These are phyloP conservation scores for Thalassiosira mediterranea DNA, from an alignment of 352 stramenopile genomes.

Conservation along the genomic window DNA sequence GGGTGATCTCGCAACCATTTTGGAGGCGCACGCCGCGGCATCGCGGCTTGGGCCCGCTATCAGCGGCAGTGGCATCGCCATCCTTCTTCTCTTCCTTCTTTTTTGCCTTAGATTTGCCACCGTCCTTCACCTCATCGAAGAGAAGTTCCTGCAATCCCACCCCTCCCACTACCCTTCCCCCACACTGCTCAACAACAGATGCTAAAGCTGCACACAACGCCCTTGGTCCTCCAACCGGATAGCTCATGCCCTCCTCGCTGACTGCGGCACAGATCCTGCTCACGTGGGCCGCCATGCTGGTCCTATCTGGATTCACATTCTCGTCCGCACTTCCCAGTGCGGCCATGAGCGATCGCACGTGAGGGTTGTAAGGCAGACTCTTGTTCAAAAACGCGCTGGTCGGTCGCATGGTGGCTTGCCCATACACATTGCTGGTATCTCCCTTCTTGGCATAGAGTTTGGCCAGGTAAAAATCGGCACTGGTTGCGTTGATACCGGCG, in stretches of 20 bases:
- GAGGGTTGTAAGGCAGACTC: conserved; percentile 71
- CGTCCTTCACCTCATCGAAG: conserved; percentile 47
- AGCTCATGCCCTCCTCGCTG: conserved; percentile 75
- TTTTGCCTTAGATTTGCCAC: conserved; percentile 10
- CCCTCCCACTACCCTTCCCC: conserved; percentile 64
- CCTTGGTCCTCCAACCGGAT: conserved; percentile 78
- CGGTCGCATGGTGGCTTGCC: conserved; percentile 63
- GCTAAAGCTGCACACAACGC: conserved; percentile 75
- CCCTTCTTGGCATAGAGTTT: conserved; percentile 58
- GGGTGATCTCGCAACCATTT: conserved; percentile 63
- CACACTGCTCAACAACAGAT: conserved; percentile 75
- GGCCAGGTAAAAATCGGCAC: conserved; percentile 70
- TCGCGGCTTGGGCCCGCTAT: conserved; percentile 40
- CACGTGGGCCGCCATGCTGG: conserved; percentile 81
- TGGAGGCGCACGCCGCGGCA: conserved; percentile 69
- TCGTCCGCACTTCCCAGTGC: conserved; percentile 81
- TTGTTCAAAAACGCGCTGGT: conserved; percentile 72
- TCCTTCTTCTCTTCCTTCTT: conserved; percentile 32
- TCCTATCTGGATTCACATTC: conserved; percentile 72
- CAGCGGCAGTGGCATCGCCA: conserved; percentile 1
- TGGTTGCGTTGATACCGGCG: conserved; percentile 57
- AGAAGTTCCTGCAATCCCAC: conserved; percentile 69
- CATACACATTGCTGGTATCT: conserved; percentile 59
- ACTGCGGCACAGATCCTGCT: conserved; percentile 66
- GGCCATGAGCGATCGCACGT: conserved; percentile 75